These are phyloP conservation scores for Salvia sclarea DNA, from an alignment of 305 asterid species.

Conservation along the genomic window DNA sequence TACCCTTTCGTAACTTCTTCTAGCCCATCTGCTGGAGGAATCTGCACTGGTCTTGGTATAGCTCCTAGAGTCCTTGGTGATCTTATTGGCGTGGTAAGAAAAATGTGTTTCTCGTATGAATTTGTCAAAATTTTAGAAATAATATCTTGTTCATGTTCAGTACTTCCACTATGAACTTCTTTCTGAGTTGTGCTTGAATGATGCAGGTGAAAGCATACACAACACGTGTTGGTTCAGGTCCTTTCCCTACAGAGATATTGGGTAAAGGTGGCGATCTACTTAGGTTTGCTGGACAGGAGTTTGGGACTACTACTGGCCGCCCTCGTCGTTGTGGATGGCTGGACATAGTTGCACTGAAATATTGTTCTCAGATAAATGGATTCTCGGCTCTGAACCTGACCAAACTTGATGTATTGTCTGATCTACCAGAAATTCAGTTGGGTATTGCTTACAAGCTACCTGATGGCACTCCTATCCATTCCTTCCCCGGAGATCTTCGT, in stretches of 20 bases:
- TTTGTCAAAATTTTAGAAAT: not conserved
- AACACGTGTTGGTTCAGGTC: conserved; percentile 96
- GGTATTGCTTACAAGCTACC: conserved; percentile 67
- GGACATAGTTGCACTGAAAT: conserved; percentile 87
- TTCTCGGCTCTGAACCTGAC: conserved; percentile 93
- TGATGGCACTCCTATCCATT: conserved; percentile 62
- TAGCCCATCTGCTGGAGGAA: conserved; percentile 98
- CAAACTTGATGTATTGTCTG: conserved; percentile 89
- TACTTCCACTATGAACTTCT: not conserved
- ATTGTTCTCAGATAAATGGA: conserved; percentile 86
- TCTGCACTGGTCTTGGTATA: conserved; percentile 97
- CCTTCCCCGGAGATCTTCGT: conserved; percentile 81
- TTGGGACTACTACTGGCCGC: conserved; percentile 96
- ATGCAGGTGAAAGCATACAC: conserved; percentile 94
- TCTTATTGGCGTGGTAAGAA: conserved; percentile 87
- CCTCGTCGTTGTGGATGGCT: conserved; percentile 99
- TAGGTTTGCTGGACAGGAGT: conserved; percentile 91
- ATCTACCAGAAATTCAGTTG: conserved; percentile 70
- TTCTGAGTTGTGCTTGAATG: conserved; percentile 11
- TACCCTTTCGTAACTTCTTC: conserved; percentile 96
- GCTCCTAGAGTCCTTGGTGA: conserved; percentile 92
- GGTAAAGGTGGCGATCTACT: conserved; percentile 82
- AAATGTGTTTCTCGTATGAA: conserved; percentile 13
- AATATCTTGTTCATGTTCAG: not conserved
- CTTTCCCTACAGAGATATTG: conserved; percentile 90